Conservation (phyloP, 768 basidiomycete species). For the Boletales sp. region DNA sequence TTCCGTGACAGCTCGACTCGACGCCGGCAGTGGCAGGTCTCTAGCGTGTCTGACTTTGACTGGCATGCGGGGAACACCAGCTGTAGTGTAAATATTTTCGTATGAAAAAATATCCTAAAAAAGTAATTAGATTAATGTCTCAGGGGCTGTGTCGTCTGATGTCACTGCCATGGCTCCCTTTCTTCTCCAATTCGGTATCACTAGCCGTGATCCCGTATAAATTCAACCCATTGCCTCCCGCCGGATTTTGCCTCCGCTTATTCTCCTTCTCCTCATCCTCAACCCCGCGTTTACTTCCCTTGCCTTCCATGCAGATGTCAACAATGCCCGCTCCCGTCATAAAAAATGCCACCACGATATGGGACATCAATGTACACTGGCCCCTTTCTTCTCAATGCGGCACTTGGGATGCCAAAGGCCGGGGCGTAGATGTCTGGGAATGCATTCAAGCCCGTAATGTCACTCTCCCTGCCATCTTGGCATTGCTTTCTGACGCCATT, state of each 20-base stretch:
- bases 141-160: constrained; percentile 31
- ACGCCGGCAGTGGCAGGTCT: constrained; percentile 6
- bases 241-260: constrained; percentile 6
- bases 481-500: constrained; percentile 5
- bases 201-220: constrained; percentile 27
- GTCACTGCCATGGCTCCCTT: constrained; percentile 31
- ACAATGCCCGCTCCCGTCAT: constrained; percentile 37
- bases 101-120: background rate
- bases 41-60: constrained; percentile 1
- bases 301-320: constrained; percentile 17
- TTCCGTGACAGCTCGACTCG: constrained; percentile 5
- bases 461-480: background rate
- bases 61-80: constrained; percentile 18
- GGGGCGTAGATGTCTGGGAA: constrained; percentile 74
- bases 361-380: constrained; percentile 70
- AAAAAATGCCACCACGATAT: constrained; percentile 63
- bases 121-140: constrained; percentile 18
- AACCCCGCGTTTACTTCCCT: background rate
- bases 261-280: constrained; percentile 1
- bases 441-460: constrained; percentile 62
- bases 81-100: too few relatives aligned
- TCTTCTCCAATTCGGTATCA: constrained; percentile 25
- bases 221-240: constrained; percentile 13
- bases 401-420: constrained; percentile 63
- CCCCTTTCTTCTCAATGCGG: constrained; percentile 62